Base-by-base conservation (phyloP, 352 stramenopile genomes). In the Phytophthora agathidicida region DNA sequence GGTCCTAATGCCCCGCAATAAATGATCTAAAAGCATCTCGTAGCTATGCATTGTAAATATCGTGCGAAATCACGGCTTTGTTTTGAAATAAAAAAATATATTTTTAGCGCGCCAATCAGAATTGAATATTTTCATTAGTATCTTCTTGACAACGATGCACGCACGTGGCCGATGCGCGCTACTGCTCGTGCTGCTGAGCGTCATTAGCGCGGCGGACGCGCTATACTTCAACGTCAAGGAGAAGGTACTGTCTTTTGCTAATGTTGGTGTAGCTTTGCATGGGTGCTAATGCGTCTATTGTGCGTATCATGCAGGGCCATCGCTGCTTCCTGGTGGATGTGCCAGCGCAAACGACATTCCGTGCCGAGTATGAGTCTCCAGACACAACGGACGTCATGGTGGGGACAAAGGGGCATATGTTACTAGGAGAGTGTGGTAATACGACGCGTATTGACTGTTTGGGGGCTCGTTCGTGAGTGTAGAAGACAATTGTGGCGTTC, bases 271-370 rank as follows among this genome's bases (percentile, higher is more conserved):
- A 7, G 42, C 13, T 24, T 30, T 3, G 20, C 0, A 4, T 32
- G 16, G 9, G 10, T 28, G 16, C 5, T 54, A 19, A 3, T 17
- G 7, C 31, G 26, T 38, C 14, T 63, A n/a, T n/a, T 45, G 35
- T 27, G 20, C 7, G 4, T 46, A 9, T 19, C 39, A 13, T 23
- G 35, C 23, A 93, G 80, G 68, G 71, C 23, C 73, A 91, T 55
- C 80, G 83, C 28, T 96, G 87, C 65, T 96, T 93, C 28, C 64
- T 94, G 22, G 68, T 85, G 24, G 84, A 94, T 60, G 68, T 95
- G n/a, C 86, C 87, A 1, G 72, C 72, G 9, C 59, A 73, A n/a
- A 96, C 87, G 22, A 68, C 80, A 30, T 82, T 96, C 61, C 81
- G 83, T 42, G 83, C 76, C 20, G 80, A 92, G 59, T 96, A 93